These are phyloP conservation scores for Suillus subluteus DNA, from an alignment of 768 basidiomycete species.

Conservation along the genomic window DNA sequence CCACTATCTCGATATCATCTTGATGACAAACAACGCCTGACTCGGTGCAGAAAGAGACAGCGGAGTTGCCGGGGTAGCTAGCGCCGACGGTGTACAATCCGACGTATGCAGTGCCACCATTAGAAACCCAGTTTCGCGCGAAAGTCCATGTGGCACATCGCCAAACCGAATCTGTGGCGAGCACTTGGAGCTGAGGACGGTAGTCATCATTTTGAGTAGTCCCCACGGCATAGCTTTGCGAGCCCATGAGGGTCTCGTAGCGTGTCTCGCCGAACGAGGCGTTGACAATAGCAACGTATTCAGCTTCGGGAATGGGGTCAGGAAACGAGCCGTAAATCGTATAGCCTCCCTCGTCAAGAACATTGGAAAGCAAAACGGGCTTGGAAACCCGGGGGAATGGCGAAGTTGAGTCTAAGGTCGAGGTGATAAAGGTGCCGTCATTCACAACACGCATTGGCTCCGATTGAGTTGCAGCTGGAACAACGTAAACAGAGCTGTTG, in stretches of 20 bases:
- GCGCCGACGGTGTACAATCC: conserved; percentile 68
- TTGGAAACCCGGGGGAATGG: conserved; percentile 65
- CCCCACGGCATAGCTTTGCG: conserved; percentile 49
- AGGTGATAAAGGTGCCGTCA: conserved; percentile 71
- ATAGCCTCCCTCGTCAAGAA: conserved; percentile 71
- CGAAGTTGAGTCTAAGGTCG: conserved; percentile 62
- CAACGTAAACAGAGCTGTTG: conserved; percentile 44
- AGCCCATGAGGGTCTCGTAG: conserved; percentile 45
- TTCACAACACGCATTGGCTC: conserved; percentile 67
- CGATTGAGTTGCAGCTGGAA: conserved; percentile 49
- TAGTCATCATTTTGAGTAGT: conserved; percentile 29
- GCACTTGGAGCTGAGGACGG: conserved; percentile 54
- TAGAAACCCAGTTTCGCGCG: conserved; percentile 63
- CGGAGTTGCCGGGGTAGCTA: conserved; percentile 70
- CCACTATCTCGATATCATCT: conserved; percentile 82
- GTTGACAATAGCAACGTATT: conserved; percentile 44
- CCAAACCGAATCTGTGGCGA: conserved; percentile 75
- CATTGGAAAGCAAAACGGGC: conserved; percentile 71
- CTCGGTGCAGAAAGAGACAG: conserved; percentile 56
- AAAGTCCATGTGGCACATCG: conserved; percentile 75
- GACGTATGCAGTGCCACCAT: conserved; percentile 70
- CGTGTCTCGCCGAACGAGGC: conserved; percentile 51
- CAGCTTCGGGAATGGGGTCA: conserved; percentile 40
- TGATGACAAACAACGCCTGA: conserved; percentile 72
- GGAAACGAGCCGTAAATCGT: conserved; percentile 54